phyloP scores from a whole-genome alignment of 2,329 filamentous ascomycete species.

The Fusarium sp. region DNA sequence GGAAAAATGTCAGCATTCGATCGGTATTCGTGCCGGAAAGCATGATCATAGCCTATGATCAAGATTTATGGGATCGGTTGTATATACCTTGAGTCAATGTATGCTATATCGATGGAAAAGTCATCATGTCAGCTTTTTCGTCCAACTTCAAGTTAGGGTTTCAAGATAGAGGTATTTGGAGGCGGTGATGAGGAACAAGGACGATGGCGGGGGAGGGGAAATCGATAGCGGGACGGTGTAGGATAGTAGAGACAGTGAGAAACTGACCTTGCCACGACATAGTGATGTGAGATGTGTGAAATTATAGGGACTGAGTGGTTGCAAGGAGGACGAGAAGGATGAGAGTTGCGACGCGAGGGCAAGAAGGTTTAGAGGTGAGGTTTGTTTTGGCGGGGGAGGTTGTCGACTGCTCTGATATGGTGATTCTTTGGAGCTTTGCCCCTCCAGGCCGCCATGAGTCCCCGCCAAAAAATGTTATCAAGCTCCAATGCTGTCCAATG shows the following conservation, averaged over 20 bases:
- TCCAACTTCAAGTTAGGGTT: neutral
- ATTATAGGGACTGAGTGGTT: constrained; percentile 11
- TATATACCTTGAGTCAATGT: constrained; percentile 62
- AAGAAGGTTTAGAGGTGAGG: constrained; percentile 31
- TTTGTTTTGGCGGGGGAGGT: constrained; percentile 38
- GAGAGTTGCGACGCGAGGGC: constrained; percentile 35
- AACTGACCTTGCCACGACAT: constrained; percentile 81
- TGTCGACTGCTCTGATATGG: constrained; percentile 30
- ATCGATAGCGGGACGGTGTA: constrained; percentile 4
- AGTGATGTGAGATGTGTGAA: constrained; percentile 46
- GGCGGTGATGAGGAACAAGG: constrained; percentile 37
- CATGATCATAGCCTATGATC: neutral
- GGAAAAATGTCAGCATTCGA: constrained; percentile 37
- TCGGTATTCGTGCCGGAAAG: constrained; percentile 17
- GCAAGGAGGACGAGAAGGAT: constrained; percentile 5
- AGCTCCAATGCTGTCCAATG: constrained; percentile 27
- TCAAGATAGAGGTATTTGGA: constrained; percentile 44
- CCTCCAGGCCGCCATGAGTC: constrained; percentile 33
- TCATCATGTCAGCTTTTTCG: constrained; percentile 27
- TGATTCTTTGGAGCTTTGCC: constrained; percentile 41
- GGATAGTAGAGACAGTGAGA: constrained; percentile 16
- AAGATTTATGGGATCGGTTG: neutral
- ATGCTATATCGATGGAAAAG: constrained; percentile 52
- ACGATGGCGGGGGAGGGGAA: constrained; percentile 31
- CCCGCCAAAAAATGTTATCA: constrained; percentile 35